Evolutionary conservation across 495 filamentous ascomycete genomes (phyloP), one percentile per base, ranked within the genome.

Genomic region (Parmelia sp.): DNA sequence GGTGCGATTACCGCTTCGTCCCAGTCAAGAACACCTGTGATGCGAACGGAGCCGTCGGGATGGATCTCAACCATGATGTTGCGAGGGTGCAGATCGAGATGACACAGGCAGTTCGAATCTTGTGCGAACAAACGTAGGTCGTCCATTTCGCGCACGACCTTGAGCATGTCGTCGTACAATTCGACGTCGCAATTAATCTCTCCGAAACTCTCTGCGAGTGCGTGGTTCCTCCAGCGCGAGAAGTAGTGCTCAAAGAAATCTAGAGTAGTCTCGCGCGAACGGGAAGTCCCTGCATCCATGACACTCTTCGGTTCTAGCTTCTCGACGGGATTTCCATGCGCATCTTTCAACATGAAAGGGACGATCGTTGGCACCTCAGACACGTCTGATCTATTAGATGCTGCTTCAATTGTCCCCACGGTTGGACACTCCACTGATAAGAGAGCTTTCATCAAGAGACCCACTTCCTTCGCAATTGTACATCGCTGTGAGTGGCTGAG

Each of bases 11-110:
- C 57, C 23, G 76, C 70, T 29, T 70, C 67, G 45, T 79, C 77
- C 76, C 77, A 79, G 62, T 79, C 75, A 4, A 78, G 62, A 37
- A 77, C 65, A 1, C 60, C 75, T 7, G 76, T 69, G 14, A 77
- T 65, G 17, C 61, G 57, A 39, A 70, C 49, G 4, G 61, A 17
- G 17, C 53, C 55, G 1, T 64, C 25, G 5, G 70, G 35, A 2
- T 66, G 23, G 0, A 64, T 53, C 8, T 71, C 62, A 14, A 69
- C 74, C n/a, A 78, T 58, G 17, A 78, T 71, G 62, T 79, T 79
- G 31, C 70, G 73, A 7, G 73, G 68, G 12, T 67, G 68, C 10
- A 78, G 44, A 58, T 79, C 76, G 15, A 74, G 63, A 42, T 78
- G 76, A 29, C 71, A 76, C 14, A 78, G 45, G 17, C 66, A 76